Conservation (phyloP, 2,329 filamentous ascomycete genomes). For the Trichophyton benhamiae region DNA sequence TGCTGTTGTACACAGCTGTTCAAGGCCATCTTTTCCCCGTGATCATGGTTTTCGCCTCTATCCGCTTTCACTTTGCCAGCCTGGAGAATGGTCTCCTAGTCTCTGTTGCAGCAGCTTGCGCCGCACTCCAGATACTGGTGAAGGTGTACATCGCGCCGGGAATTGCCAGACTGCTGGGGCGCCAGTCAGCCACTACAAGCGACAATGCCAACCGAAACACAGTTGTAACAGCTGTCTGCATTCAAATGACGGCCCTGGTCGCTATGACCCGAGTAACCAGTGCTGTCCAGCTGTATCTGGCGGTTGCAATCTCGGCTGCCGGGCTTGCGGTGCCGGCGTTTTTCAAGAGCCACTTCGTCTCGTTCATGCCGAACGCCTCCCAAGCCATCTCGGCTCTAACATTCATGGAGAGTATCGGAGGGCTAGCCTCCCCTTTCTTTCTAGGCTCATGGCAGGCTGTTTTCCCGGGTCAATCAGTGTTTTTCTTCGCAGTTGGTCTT, state of each 20-base stretch:
- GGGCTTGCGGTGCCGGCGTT: background rate
- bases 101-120: background rate
- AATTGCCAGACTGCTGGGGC: background rate
- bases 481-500: background rate
- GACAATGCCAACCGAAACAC: background rate
- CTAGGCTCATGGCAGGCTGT: background rate
- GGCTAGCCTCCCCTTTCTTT: background rate
- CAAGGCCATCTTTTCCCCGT: background rate
- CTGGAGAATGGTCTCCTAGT: background rate
- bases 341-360: background rate
- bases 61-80: background rate
- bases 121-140: background rate
- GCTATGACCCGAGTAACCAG: background rate
- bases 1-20: background rate
- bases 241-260: background rate
- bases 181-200: background rate
- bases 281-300: background rate
- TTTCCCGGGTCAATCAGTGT: background rate
- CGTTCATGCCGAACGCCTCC: background rate
- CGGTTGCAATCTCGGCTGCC: background rate
- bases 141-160: background rate
- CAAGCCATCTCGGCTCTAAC: background rate
- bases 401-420: background rate
- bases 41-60: background rate
- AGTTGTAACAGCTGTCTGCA: background rate